A percentile compares a stretch with the other conserved stretches of the same genome.
These are phyloP conservation scores for Inga oerstediana DNA, from an alignment of 306 rosid species.

Conservation along the genomic window DNA sequence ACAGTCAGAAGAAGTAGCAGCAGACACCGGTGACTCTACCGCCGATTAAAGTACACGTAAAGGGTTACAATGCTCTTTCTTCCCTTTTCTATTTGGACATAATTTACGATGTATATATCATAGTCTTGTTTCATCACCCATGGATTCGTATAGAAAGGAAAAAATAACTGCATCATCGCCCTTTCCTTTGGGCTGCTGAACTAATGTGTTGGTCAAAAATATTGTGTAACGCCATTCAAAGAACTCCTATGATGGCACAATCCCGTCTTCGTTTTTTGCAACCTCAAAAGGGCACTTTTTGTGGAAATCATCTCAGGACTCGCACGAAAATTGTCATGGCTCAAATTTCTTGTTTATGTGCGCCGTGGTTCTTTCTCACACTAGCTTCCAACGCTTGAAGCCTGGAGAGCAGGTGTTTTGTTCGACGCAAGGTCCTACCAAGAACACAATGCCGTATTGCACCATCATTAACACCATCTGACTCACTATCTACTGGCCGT, in stretches of 20 bases:
- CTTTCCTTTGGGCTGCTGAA: conserved; percentile 34
- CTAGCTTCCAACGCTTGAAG: neutral
- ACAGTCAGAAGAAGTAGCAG: conserved; percentile 37
- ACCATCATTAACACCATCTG: neutral
- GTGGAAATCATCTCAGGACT: neutral
- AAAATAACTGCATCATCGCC: conserved; percentile 30
- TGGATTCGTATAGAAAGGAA: conserved; percentile 40
- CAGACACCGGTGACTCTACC: conserved; percentile 35
- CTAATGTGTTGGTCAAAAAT: neutral
- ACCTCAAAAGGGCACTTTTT: neutral
- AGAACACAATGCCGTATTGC: neutral
- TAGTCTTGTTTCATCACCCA: conserved; percentile 49
- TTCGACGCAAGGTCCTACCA: neutral
- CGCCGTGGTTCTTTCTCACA: neutral
- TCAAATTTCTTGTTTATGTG: neutral
- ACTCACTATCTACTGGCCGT: neutral
- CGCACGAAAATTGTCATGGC: neutral
- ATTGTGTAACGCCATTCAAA: neutral
- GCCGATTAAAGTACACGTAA: conserved; percentile 31
- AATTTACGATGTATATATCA: conserved; percentile 59
- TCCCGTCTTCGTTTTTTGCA: neutral
- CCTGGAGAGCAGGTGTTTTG: neutral
- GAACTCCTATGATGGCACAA: neutral
- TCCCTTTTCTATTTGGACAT: neutral
- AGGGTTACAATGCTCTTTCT: conserved; percentile 12